phyloP scores from a whole-genome alignment of 352 stramenopile genomes.

The Phytophthora agathidicida region DNA sequence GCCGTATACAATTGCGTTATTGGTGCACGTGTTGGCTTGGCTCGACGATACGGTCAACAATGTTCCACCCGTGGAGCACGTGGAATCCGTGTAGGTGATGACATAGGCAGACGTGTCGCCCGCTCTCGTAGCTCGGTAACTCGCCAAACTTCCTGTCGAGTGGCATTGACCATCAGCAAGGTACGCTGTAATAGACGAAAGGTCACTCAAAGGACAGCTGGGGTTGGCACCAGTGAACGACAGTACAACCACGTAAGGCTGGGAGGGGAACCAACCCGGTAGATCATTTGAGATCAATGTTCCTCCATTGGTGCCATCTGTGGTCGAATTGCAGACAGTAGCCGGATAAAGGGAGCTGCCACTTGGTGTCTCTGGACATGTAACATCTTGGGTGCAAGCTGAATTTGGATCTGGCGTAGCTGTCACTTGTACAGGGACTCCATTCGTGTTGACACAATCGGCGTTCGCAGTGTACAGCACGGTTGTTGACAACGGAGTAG shows the following conservation, averaged over 20 bases:
- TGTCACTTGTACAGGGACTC: not conserved
- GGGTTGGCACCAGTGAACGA: not conserved
- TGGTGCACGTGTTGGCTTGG: not conserved
- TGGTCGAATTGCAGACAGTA: not conserved
- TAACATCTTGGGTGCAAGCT: too few relatives aligned
- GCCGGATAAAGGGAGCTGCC: too few relatives aligned
- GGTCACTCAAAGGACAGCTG: not conserved
- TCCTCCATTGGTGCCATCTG: not conserved
- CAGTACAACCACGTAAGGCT: not conserved
- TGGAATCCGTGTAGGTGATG: not conserved
- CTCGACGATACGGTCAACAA: not conserved
- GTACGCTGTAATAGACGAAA: not conserved
- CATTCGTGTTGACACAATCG: not conserved
- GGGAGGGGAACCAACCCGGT: not conserved
- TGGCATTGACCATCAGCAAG: not conserved
- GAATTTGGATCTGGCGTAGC: not conserved
- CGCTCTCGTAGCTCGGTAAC: not conserved
- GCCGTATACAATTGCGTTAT: not conserved
- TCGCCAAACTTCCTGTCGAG: not conserved
- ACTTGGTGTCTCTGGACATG: too few relatives aligned
- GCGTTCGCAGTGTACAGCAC: too few relatives aligned
- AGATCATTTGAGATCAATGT: not conserved
- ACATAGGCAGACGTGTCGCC: not conserved
- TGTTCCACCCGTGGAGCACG: not conserved
- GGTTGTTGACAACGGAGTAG: too few relatives aligned